Percentiles rank a stretch among this genome's conserved stretches.
Conservation (phyloP, 2,329 filamentous ascomycete genomes). For the Cyphellophora attinorum region DNA sequence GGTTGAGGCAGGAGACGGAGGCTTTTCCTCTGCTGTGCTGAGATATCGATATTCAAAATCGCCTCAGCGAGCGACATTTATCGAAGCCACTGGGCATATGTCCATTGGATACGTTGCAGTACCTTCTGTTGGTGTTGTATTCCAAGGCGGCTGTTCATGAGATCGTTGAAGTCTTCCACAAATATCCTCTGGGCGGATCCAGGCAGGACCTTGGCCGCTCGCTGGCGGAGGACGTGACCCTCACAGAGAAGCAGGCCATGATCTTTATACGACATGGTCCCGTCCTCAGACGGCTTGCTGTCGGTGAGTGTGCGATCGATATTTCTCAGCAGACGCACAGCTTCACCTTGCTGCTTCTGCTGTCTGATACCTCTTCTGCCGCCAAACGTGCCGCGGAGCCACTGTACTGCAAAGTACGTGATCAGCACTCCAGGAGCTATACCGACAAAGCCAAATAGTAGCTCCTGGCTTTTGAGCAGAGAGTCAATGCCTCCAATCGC, state of each 20-base stretch:
- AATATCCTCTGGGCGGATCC: conserved; percentile 73
- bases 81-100: conserved; percentile 66
- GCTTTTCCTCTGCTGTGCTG: neutral
- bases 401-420: conserved; percentile 62
- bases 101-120: conserved; percentile 78
- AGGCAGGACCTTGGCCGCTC: conserved; percentile 60
- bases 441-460: conserved; percentile 91
- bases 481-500: conserved; percentile 94
- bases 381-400: conserved; percentile 60
- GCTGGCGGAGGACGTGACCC: conserved; percentile 68
- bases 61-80: conserved; percentile 3
- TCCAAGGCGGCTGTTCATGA: conserved; percentile 70
- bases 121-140: conserved; percentile 69
- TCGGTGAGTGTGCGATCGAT: conserved; percentile 71
- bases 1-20: neutral
- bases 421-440: conserved; percentile 89
- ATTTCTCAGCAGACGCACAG: conserved; percentile 69
- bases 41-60: neutral
- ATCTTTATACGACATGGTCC: conserved; percentile 78
- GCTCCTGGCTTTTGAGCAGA: conserved; percentile 87
- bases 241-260: conserved; percentile 86
- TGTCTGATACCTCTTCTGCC: conserved; percentile 59
- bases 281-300: conserved; percentile 60
- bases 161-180: conserved; percentile 73
- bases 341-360: conserved; percentile 57